These are phyloP conservation scores for Coemansia sp. DNA, from an alignment of 192 early-diverging fungal species.

Conservation along the genomic window DNA sequence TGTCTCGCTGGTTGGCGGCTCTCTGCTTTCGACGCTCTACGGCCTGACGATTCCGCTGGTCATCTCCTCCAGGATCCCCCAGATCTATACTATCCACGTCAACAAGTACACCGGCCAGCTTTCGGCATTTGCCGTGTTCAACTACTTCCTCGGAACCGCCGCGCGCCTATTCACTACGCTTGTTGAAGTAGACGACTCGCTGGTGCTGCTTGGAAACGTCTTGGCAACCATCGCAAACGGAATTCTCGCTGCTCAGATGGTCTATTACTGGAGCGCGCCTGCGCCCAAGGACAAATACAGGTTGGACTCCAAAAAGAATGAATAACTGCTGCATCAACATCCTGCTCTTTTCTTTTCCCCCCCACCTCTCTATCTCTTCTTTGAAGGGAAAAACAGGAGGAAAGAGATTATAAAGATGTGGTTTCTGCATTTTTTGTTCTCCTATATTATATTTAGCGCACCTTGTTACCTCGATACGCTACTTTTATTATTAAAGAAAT, in stretches of 20 bases:
- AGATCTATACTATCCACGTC: slow-evolving; percentile 80
- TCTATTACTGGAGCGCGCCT: slow-evolving; percentile 69
- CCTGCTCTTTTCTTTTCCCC: no score
- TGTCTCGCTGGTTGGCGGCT: slow-evolving; percentile 38
- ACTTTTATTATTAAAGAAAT: neutral
- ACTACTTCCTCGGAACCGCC: slow-evolving; percentile 80
- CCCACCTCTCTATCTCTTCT: no score
- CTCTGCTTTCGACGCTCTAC: slow-evolving; percentile 65
- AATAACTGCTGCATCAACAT: slow-evolving; percentile 7
- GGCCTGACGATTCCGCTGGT: slow-evolving; percentile 74
- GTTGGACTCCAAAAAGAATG: slow-evolving; percentile 49
- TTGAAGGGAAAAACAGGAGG: no score
- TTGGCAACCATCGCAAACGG: slow-evolving; percentile 75
- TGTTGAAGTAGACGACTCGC: slow-evolving; percentile 81
- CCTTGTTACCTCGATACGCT: neutral
- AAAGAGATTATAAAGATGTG: neutral
- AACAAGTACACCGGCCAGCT: slow-evolving; percentile 87
- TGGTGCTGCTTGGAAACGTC: slow-evolving; percentile 68
- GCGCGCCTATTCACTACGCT: slow-evolving; percentile 92
- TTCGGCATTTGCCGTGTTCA: slow-evolving; percentile 83
- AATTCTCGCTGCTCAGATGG: slow-evolving; percentile 72
- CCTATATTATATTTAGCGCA: no score
- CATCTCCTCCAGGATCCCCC: slow-evolving; percentile 81
- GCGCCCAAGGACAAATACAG: slow-evolving; percentile 51
- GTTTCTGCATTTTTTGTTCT: neutral